Base-by-base conservation (phyloP, 2,329 filamentous ascomycete genomes). In the Metarhizium anisopliae region DNA sequence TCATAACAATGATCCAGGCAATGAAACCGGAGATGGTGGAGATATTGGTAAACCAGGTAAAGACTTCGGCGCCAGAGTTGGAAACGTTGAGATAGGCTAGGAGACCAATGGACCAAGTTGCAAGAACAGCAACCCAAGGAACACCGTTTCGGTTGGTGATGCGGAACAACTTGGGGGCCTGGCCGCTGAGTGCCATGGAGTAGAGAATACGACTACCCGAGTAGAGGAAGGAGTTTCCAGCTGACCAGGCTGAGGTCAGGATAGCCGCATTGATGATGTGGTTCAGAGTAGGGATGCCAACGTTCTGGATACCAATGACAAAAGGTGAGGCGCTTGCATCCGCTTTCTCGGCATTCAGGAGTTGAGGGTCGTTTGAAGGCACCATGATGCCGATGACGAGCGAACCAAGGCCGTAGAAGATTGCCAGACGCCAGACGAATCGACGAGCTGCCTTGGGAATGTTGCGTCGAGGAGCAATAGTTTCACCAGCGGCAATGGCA, bases 11-110 rank as follows among this genome's bases (percentile, higher is more conserved):
- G 58, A 81, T 74, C 82, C 82, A 85, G 30, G 80, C 80, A 63
- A 85, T 78, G 64, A 80, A 78, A 6, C 80, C 81, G 0, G 78
- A 79, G 54, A 83, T 80, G 55, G 81, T 88, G 35, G 83, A 86
- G 55, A 90, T 78, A 67, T 86, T 87, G 62, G 84, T 78, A 66
- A 90, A 87, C 83, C 86, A 90, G 53, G 75, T 77, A 68, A 89
- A 90, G 6, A 87, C 86, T 2, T 76, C 74, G 38, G 81, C 77
- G 25, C 84, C 84, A 35, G 77, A 79, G 60, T 77, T 79, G 50
- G 80, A 84, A 49, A 84, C 78, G 67, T 87, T 88, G 66, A 91
- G 80, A 73, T 85, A 91, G 0, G 84, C 83, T 3, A 91, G 76
- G 8, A 86, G 75, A 29, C 84, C 83, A 63, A 89, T 77, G 1